Evolutionary conservation across 2,329 filamentous ascomycete species (phyloP).

Genomic region (Sporothrix brasiliensis): DNA sequence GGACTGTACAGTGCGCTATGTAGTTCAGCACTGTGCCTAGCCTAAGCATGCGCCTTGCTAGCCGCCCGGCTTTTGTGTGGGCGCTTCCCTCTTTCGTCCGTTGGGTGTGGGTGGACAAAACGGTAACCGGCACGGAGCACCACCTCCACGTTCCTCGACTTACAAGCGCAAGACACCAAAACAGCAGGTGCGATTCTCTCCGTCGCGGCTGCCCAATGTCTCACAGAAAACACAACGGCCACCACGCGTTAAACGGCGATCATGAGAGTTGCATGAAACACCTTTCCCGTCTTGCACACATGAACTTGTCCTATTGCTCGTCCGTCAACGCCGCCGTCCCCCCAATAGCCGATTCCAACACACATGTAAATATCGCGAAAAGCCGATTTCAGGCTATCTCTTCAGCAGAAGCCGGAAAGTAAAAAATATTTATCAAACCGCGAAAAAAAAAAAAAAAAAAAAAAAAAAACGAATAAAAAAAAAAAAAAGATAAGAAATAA

Average conservation of each 20-base stretch:
- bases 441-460: background rate
- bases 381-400: background rate
- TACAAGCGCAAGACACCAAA: slow-evolving; percentile 23
- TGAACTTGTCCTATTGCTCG: background rate
- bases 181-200: slow-evolving; percentile 6
- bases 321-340: background rate
- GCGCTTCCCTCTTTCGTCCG: slow-evolving; percentile 23
- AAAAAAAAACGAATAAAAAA: background rate
- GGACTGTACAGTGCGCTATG: background rate
- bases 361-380: background rate
- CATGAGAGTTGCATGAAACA: slow-evolving; percentile 8
- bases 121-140: slow-evolving; percentile 17
- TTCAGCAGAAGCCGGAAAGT: slow-evolving; percentile 8
- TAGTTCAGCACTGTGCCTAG: slow-evolving; percentile 1
- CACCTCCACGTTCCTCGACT: background rate
- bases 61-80: slow-evolving; percentile 27
- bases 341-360: background rate
- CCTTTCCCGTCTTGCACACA: background rate
- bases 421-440: background rate
- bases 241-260: background rate
- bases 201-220: slow-evolving; percentile 26
- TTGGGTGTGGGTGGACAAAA: background rate
- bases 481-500: background rate
- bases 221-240: slow-evolving; percentile 10
- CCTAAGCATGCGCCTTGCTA: slow-evolving; percentile 12